A percentile compares a stretch with the other conserved stretches of the same genome.
Evolutionary conservation across 345 rosid genomes (phyloP).

Genomic region (Pistacia atlantica): DNA sequence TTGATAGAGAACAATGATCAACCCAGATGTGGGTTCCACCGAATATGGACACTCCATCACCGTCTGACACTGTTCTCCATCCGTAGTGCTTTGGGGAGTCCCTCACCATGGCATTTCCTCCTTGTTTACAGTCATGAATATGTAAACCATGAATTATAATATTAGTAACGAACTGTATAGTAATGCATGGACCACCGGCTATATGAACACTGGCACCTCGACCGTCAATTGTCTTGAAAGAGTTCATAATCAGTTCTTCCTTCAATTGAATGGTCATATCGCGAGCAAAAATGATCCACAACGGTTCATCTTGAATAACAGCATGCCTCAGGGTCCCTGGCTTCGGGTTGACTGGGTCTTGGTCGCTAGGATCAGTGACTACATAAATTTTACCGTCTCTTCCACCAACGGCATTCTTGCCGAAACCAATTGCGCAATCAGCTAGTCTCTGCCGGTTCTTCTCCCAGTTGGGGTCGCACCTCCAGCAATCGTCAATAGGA

Average conservation of each 20-base stretch:
- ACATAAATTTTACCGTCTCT: constrained; percentile 71
- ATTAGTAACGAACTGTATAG: constrained; percentile 73
- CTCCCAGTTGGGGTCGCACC: constrained; percentile 80
- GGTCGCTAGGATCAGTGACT: constrained; percentile 58
- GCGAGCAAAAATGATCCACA: constrained; percentile 72
- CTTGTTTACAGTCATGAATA: constrained; percentile 82
- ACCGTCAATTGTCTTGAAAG: constrained; percentile 81
- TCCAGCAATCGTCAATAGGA: constrained; percentile 88
- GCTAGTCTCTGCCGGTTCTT: constrained; percentile 68
- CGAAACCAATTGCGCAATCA: constrained; percentile 79
- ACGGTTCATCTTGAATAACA: constrained; percentile 67
- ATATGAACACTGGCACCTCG: constrained; percentile 82
- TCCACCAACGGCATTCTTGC: constrained; percentile 76
- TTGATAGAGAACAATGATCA: constrained; percentile 74
- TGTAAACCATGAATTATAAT: constrained; percentile 70
- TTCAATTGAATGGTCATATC: constrained; percentile 79
- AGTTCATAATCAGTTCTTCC: constrained; percentile 83
- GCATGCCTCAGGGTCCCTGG: constrained; percentile 75
- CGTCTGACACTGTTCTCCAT: constrained; percentile 73
- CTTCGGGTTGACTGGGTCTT: constrained; percentile 68
- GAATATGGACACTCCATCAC: constrained; percentile 78
- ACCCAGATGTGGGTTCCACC: constrained; percentile 88
- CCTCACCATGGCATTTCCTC: constrained; percentile 79
- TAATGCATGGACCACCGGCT: constrained; percentile 85
- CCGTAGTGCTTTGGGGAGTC: constrained; percentile 70